Percentiles rank a stretch among this genome's conserved stretches.
Conservation (phyloP, 371 early-diverging fungal species). For the Apophysomyces variabilis region DNA sequence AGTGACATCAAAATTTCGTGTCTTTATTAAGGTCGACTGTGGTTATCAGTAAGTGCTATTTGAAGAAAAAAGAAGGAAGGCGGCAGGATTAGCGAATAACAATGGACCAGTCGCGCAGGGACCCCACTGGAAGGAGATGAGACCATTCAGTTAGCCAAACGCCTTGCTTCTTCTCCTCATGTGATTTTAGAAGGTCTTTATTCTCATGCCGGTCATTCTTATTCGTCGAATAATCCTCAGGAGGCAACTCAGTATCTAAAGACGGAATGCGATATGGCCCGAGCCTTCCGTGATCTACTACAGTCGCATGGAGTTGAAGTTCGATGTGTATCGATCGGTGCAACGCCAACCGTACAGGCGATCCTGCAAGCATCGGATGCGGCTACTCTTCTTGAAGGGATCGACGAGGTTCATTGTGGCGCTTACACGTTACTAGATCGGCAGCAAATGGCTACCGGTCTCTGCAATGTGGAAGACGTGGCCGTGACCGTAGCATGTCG, state of each 20-base stretch:
- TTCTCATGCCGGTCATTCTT: constrained; percentile 52
- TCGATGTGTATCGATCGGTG: constrained; percentile 40
- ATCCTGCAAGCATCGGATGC: constrained; percentile 19
- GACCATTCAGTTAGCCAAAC: constrained; percentile 37
- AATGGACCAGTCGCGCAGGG: constrained; percentile 44
- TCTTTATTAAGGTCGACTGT: constrained; percentile 47
- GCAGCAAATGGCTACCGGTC: constrained; percentile 46
- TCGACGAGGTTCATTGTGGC: constrained; percentile 51
- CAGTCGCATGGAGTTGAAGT: constrained; percentile 27
- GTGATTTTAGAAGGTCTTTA: constrained; percentile 41
- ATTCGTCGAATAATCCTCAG: constrained; percentile 30
- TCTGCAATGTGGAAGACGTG: constrained; percentile 28
- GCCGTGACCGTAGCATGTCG: constrained; percentile 43
- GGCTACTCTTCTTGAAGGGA: constrained; percentile 29
- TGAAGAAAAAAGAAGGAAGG: background rate
- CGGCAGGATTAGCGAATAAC: background rate
- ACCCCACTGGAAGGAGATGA: constrained; percentile 30
- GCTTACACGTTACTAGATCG: constrained; percentile 43
- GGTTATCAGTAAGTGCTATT: constrained; percentile 38
- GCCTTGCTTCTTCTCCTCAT: constrained; percentile 31
- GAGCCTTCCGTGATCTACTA: constrained; percentile 27
- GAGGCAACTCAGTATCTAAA: constrained; percentile 36
- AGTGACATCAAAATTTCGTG: constrained; percentile 20
- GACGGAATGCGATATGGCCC: constrained; percentile 38
- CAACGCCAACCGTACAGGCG: constrained; percentile 49